Evolutionary conservation across 164 flowering plant genomes (phyloP).

Genomic region (Malania oleifera): DNA sequence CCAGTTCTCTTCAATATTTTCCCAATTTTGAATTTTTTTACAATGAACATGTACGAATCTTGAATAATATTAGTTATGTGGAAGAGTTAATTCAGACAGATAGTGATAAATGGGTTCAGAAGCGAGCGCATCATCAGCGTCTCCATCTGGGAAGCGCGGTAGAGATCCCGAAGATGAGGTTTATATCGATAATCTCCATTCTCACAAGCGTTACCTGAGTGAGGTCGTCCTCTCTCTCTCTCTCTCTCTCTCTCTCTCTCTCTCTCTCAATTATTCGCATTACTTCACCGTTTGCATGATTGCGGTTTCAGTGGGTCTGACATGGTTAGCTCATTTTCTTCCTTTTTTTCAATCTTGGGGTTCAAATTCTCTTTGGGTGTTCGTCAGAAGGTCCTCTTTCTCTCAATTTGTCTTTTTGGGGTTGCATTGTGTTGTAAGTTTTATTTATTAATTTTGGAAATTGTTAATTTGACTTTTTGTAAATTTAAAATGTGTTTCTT

Average conservation of each 20-base stretch:
- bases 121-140: conserved; percentile 30
- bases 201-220: conserved; percentile 91
- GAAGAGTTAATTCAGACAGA: not conserved
- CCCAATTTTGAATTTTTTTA: no score
- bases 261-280: not conserved
- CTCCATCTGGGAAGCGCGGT: conserved; percentile 61
- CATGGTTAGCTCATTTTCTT: not conserved
- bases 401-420: no score
- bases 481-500: not conserved
- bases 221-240: conserved; percentile 44
- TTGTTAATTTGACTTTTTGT: not conserved
- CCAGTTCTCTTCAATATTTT: no score
- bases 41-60: no score
- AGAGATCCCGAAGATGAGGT: conserved; percentile 95
- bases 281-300: not conserved
- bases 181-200: conserved; percentile 82
- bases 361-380: no score
- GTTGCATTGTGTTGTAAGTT: no score
- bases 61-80: not conserved
- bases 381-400: no score
- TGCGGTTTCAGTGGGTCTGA: not conserved
- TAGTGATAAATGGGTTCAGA: conserved; percentile 41
- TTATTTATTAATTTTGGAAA: no score
- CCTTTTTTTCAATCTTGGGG: not conserved
- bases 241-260: not conserved